Conservation (phyloP, 2,329 filamentous ascomycete species). For the Phialophora chinensis region DNA sequence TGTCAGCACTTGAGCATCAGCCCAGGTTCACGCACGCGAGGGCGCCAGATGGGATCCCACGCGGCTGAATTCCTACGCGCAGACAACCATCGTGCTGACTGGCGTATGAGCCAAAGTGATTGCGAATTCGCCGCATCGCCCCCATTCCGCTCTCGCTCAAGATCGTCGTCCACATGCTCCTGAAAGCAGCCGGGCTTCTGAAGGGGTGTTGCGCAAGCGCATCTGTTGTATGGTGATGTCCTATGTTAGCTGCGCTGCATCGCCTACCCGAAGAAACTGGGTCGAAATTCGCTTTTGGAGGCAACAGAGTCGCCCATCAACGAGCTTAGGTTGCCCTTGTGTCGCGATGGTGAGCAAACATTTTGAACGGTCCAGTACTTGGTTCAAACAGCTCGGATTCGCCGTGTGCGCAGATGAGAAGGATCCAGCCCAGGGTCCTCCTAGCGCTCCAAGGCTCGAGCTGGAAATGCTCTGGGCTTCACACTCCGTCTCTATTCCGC, state of each 20-base stretch:
- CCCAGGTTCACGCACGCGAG: background rate
- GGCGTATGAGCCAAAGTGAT: constrained; percentile 1
- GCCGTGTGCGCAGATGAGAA: background rate
- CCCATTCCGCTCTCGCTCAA: background rate
- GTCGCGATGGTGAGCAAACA: background rate
- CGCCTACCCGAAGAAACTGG: background rate
- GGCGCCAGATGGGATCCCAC: background rate
- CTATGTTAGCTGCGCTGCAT: background rate
- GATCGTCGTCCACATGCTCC: background rate
- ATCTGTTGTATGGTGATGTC: background rate
- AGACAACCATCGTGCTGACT: constrained; percentile 15
- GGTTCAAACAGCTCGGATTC: background rate
- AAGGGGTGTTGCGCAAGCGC: background rate
- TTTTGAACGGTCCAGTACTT: background rate
- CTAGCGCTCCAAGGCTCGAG: background rate
- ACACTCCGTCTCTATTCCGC: background rate
- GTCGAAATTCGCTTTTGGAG: background rate
- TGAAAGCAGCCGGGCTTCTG: too few relatives aligned
- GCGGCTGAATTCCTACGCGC: background rate
- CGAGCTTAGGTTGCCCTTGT: background rate
- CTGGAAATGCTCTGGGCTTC: background rate
- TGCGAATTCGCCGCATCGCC: background rate
- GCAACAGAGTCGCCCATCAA: too few relatives aligned
- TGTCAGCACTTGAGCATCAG: background rate
- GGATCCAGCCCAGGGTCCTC: background rate